These are phyloP conservation scores for Acacia pycnantha DNA, from an alignment of 331 rosid species.

Conservation along the genomic window DNA sequence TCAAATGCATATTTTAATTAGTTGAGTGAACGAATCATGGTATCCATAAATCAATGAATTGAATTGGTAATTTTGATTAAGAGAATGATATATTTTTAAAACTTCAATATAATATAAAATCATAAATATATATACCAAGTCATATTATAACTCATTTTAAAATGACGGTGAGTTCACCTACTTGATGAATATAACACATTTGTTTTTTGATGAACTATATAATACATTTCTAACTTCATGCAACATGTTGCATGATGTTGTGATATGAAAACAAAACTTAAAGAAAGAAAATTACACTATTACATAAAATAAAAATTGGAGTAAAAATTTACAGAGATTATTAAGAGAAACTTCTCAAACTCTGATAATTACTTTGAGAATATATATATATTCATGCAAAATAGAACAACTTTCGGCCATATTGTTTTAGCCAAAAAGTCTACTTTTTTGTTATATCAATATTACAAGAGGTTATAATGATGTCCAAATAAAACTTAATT, in stretches of 20 bases:
- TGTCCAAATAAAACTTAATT: slow-evolving; percentile 13
- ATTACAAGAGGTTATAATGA: slow-evolving; percentile 28
- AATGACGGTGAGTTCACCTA: not conserved
- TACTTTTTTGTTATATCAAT: slow-evolving; percentile 6
- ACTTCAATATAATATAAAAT: not conserved
- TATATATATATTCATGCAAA: slow-evolving; percentile 10
- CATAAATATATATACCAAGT: not conserved
- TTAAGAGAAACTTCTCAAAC: not conserved
- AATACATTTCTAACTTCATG: not conserved
- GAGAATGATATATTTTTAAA: not conserved
- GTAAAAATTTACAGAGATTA: not conserved
- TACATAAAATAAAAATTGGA: not conserved
- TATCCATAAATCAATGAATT: not conserved
- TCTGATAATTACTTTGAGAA: slow-evolving; percentile 3
- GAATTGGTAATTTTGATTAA: not conserved
- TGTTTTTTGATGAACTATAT: too few species aligned
- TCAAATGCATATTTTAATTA: not conserved
- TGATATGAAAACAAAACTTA: not conserved
- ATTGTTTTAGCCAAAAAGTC: slow-evolving; percentile 17
- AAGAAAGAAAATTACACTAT: not conserved
- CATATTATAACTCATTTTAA: not conserved
- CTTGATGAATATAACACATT: not conserved
- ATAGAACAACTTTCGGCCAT: not conserved
- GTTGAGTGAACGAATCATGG: not conserved
- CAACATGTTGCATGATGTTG: not conserved